These are phyloP conservation scores for Yamadazyma taylorii DNA, from an alignment of 1,139 yeast species.

Conservation along the genomic window DNA sequence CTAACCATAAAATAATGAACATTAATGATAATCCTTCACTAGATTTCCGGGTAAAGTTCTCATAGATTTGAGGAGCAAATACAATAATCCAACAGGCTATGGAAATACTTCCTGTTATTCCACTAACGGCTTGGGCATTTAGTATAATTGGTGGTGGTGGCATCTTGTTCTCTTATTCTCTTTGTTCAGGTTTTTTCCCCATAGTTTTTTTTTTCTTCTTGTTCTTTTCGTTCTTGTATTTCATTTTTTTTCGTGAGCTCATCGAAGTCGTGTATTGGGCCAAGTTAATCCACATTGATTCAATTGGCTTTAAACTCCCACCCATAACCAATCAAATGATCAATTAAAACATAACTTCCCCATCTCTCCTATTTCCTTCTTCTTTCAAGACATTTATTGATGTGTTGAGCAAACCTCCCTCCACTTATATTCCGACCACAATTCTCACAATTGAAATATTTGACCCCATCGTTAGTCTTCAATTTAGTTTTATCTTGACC, in stretches of 20 bases:
- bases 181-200: neutral
- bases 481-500: slow-evolving; percentile 43
- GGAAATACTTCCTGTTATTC: slow-evolving; percentile 88
- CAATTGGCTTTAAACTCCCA: too few species aligned
- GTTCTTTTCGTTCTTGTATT: neutral
- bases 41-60: slow-evolving; percentile 78
- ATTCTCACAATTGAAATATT: slow-evolving; percentile 74
- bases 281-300: too few species aligned
- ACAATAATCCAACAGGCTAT: slow-evolving; percentile 98
- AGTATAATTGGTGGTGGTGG: slow-evolving; percentile 68
- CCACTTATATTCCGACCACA: slow-evolving; percentile 90
- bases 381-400: slow-evolving; percentile 76
- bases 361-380: slow-evolving; percentile 22
- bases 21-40: slow-evolving; percentile 84
- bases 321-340: too few species aligned
- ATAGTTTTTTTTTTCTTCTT: neutral
- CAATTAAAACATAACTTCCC: too few species aligned
- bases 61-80: slow-evolving; percentile 95
- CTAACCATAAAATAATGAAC: slow-evolving; percentile 82
- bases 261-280: neutral
- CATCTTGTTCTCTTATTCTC: too few species aligned
- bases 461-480: slow-evolving; percentile 38
- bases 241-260: slow-evolving; percentile 3
- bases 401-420: slow-evolving; percentile 87
- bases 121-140: slow-evolving; percentile 79